Base-by-base conservation (phyloP, 2,329 filamentous ascomycete species). In the Dryadomyces quercivorus region DNA sequence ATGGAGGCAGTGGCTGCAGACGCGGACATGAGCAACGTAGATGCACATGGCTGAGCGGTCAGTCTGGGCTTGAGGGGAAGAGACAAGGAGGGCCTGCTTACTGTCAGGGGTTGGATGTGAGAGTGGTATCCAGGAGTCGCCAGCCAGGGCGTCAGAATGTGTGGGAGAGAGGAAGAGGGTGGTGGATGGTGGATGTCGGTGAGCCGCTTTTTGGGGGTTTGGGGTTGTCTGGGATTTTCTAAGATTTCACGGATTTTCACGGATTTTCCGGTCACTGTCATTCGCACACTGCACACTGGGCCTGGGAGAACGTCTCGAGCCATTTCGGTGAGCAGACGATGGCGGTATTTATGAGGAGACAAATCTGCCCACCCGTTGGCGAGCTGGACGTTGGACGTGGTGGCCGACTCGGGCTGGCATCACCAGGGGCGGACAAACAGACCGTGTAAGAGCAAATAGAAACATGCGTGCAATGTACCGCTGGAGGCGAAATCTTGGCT, bases 1-100 rank as follows among this genome's bases (percentile, higher is more conserved):
- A 20, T 59, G 58, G 31, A 59, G 57, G 62, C 70, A 73, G 56
- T 61, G 48, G 51, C 60, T 61, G 61, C 70, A 73, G 54, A 66
- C 56, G 55, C 65, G 65, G 40, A 70, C 57, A 61, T 73, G 70
- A 21, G 63, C 66, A 26, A 69, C 63, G 62, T 70, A 72, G 57
- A 63, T 65, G 56, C 70, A 73, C 70, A 72, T 72, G 40, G 16
- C 31, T 18, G 16, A n/a, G 20, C 13, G 49, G n/a, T n/a, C 15
- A 18, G 22, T 9, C 7, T 4, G 26, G 4, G 26, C 8, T 31
- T 31, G 26, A 8, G 8, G 18, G 16, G 18, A 10, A 22, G 46
- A 34, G 47, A 31, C 7, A 20, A 22, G 10, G 44, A 10, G 5
- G 10, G n/a, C n/a, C 26, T 31, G 26, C 26, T 31, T 13, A 43